Evolutionary conservation across 306 rosid genomes (phyloP).

Genomic region (Trifolium pratense): DNA sequence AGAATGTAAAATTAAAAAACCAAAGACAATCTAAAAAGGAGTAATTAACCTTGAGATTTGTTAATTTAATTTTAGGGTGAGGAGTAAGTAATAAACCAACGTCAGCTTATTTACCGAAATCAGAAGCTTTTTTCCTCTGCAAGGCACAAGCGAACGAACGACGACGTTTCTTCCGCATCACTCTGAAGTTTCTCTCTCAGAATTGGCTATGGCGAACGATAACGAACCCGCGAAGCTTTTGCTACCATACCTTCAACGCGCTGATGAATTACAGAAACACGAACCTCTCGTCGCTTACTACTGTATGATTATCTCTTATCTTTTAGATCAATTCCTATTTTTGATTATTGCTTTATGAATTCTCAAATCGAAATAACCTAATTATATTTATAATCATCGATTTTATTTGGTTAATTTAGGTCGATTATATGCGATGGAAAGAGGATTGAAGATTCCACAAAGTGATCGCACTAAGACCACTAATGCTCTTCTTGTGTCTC

Average conservation of each 20-base stretch:
- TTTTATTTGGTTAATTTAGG: conserved; percentile 51
- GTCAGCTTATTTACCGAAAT: background rate
- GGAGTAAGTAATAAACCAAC: background rate
- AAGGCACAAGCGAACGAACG: conserved; percentile 4
- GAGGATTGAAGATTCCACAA: conserved; percentile 90
- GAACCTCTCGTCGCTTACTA: conserved; percentile 96
- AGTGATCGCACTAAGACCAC: conserved; percentile 94
- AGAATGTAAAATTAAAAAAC: too few species aligned
- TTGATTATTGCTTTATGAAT: conserved; percentile 12
- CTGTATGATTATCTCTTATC: conserved; percentile 48
- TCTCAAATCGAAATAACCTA: conserved; percentile 6
- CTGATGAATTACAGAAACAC: conserved; percentile 98
- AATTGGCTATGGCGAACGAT: conserved; percentile 71
- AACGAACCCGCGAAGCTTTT: conserved; percentile 97
- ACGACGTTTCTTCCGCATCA: conserved; percentile 22
- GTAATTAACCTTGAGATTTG: background rate
- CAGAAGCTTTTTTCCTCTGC: background rate
- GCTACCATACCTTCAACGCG: conserved; percentile 97
- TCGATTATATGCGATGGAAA: conserved; percentile 98
- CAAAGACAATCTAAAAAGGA: background rate
- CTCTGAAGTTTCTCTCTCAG: background rate
- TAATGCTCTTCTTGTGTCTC: conserved; percentile 84
- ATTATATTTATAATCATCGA: background rate
- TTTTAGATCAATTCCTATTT: conserved; percentile 28
- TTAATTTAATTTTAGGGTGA: too few species aligned